phyloP scores from a whole-genome alignment of 73 alveolate genomes.

The Paraurostyla sp. region DNA sequence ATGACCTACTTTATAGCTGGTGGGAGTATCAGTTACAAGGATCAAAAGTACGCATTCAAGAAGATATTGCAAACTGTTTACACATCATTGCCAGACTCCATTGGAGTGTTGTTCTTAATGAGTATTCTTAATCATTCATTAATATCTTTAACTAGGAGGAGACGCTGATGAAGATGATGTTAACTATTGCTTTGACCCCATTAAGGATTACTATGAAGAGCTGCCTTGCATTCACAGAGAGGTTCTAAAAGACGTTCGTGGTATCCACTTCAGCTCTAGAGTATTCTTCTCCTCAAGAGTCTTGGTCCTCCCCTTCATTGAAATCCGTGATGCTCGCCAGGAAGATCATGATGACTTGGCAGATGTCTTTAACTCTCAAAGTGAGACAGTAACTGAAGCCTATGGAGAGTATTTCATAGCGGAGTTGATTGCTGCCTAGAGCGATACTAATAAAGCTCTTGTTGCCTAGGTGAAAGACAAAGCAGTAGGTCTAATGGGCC shows the following conservation, averaged over 20 bases:
- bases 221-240: conserved; percentile 63
- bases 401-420: conserved; percentile 95
- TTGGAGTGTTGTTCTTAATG: conserved; percentile 86
- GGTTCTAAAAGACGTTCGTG: conserved; percentile 81
- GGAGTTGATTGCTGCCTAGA: conserved; percentile 94
- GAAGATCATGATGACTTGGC: conserved; percentile 96
- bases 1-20: conserved; percentile 84
- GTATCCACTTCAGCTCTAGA: conserved; percentile 91
- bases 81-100: conserved; percentile 80
- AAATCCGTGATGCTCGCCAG: conserved; percentile 94
- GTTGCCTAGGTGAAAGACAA: conserved; percentile 98
- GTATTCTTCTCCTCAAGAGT: conserved; percentile 85
- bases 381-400: conserved; percentile 90
- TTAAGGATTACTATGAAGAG: conserved; percentile 76
- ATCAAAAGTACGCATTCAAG: conserved; percentile 75
- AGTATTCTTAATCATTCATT: conserved; percentile 27
- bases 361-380: conserved; percentile 87
- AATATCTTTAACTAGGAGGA: conserved; percentile 53
- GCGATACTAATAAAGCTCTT: conserved; percentile 93
- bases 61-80: conserved; percentile 89
- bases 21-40: conserved; percentile 61
- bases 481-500: conserved; percentile 98
- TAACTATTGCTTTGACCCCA: conserved; percentile 75
- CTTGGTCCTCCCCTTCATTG: conserved; percentile 88
- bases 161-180: conserved; percentile 78